Conservation (phyloP, 805 yeast species). For the Teunomyces tritomae region DNA sequence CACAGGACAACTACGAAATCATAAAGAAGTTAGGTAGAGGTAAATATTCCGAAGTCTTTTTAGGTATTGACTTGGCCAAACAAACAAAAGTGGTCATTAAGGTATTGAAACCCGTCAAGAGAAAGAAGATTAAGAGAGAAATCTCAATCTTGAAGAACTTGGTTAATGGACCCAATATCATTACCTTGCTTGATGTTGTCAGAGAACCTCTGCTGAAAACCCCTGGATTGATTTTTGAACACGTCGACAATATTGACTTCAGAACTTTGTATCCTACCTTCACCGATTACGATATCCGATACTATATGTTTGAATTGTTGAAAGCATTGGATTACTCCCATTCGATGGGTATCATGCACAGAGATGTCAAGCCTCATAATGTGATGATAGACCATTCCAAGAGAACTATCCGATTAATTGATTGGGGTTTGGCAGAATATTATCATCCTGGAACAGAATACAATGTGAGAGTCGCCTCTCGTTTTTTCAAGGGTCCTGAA, state of each 20-base stretch:
- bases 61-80: slow-evolving; percentile 67
- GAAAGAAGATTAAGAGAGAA: slow-evolving; percentile 90
- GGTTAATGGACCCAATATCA: slow-evolving; percentile 78
- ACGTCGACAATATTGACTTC: slow-evolving; percentile 81
- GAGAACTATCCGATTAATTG: slow-evolving; percentile 68
- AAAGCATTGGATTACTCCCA: slow-evolving; percentile 85
- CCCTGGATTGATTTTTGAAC: slow-evolving; percentile 86
- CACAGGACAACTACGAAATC: slow-evolving; percentile 82
- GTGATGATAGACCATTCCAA: slow-evolving; percentile 83
- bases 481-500: slow-evolving; percentile 93
- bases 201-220: slow-evolving; percentile 82
- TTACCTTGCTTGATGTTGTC: slow-evolving; percentile 76
- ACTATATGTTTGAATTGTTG: slow-evolving; percentile 78
- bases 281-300: slow-evolving; percentile 70
- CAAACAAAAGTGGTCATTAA: slow-evolving; percentile 77
- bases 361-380: slow-evolving; percentile 93
- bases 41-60: slow-evolving; percentile 89
- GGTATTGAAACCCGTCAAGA: slow-evolving; percentile 88
- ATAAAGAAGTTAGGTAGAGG: slow-evolving; percentile 86
- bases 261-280: slow-evolving; percentile 82
- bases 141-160: slow-evolving; percentile 83
- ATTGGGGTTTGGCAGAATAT: slow-evolving; percentile 94
- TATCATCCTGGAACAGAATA: slow-evolving; percentile 88
- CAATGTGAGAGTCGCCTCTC: slow-evolving; percentile 87
- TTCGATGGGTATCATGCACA: slow-evolving; percentile 91